Conservation (phyloP, 768 basidiomycete species). For the Suillus variegatus region DNA sequence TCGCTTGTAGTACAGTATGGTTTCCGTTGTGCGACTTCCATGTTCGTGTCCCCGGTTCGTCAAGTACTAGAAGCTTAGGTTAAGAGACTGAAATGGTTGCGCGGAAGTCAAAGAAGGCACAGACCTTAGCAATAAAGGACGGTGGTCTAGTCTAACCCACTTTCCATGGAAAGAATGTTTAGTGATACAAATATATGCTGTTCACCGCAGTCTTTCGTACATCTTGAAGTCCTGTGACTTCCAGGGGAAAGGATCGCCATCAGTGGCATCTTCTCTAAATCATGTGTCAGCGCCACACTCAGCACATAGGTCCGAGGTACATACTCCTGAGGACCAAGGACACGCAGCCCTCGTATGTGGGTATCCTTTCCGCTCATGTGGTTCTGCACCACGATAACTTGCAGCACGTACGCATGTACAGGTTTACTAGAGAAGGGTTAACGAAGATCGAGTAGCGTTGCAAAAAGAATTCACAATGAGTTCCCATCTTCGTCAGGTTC, state of each 20-base stretch:
- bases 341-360: constrained; percentile 86
- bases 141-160: background rate
- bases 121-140: background rate
- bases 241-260: constrained; percentile 78
- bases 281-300: constrained; percentile 8
- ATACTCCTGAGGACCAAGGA: constrained; percentile 87
- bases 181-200: background rate
- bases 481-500: constrained; percentile 80
- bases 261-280: constrained; percentile 42
- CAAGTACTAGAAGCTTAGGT: no score
- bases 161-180: background rate
- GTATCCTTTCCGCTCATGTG: constrained; percentile 99
- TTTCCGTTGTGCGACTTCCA: no score
- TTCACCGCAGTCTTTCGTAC: constrained; percentile 75
- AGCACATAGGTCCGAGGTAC: constrained; percentile 18
- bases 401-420: constrained; percentile 85
- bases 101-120: background rate
- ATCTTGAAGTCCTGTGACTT: constrained; percentile 64
- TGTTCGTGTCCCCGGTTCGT: no score
- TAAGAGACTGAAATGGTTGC: no score
- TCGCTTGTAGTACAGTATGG: no score
- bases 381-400: constrained; percentile 88
- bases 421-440: constrained; percentile 59
- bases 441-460: background rate
- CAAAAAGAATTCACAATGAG: constrained; percentile 60